Conservation (phyloP, 768 basidiomycete genomes). For the Wakefieldia striispora region DNA sequence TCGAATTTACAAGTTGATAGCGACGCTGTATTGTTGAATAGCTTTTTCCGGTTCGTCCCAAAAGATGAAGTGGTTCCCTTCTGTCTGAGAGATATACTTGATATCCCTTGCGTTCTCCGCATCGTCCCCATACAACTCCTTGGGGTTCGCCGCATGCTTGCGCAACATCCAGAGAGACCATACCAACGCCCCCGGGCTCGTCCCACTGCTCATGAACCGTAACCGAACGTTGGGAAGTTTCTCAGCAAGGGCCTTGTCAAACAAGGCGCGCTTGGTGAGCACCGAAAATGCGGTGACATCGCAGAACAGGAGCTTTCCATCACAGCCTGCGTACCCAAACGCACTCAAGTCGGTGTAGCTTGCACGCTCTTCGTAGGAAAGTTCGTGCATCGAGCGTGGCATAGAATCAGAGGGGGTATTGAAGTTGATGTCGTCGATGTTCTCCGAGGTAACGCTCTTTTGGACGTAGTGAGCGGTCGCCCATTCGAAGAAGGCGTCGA, state of each 20-base stretch:
- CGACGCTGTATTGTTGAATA: slow-evolving; percentile 10
- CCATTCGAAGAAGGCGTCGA: slow-evolving; percentile 19
- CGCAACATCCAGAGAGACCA: slow-evolving; percentile 10
- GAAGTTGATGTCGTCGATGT: slow-evolving; percentile 18
- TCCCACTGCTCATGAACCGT: slow-evolving; percentile 18
- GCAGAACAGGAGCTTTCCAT: slow-evolving; percentile 14
- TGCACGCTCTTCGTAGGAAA: slow-evolving; percentile 12
- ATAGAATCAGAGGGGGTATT: neutral
- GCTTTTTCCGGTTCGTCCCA: slow-evolving; percentile 25
- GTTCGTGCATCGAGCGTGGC: slow-evolving; percentile 11
- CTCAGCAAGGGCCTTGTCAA: slow-evolving; percentile 11
- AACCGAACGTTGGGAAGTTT: slow-evolving; percentile 14
- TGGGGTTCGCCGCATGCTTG: neutral
- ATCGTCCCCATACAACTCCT: neutral
- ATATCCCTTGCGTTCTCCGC: slow-evolving; percentile 24
- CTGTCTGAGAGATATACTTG: slow-evolving; percentile 7
- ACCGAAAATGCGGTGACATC: slow-evolving; percentile 2
- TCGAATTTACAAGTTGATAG: slow-evolving; percentile 12
- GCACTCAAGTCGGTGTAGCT: slow-evolving; percentile 8
- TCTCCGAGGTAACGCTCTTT: slow-evolving; percentile 16
- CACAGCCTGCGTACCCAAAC: slow-evolving; percentile 6
- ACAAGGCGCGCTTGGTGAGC: slow-evolving; percentile 15
- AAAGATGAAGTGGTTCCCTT: slow-evolving; percentile 26
- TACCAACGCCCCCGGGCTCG: slow-evolving; percentile 5
- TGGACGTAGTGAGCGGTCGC: slow-evolving; percentile 14